A percentile compares a stretch with the other conserved stretches of the same genome.
phyloP scores from a whole-genome alignment of 2,329 filamentous ascomycete species.

The Colletotrichum sp. region DNA sequence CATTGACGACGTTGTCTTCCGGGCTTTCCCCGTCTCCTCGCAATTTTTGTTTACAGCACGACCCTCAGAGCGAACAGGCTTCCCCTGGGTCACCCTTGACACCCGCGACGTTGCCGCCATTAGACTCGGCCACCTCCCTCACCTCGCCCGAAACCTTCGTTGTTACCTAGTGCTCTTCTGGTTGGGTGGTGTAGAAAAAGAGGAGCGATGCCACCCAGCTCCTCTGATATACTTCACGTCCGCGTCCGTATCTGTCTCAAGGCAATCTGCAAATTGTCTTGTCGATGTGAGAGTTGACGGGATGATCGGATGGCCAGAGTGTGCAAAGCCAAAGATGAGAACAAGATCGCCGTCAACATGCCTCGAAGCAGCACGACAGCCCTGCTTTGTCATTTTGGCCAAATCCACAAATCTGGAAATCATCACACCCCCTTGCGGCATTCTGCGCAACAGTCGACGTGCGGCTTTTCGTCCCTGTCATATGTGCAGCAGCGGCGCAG shows the following conservation, averaged over 20 bases:
- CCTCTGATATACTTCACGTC: neutral
- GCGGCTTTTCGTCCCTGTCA: neutral
- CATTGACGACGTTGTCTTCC: neutral
- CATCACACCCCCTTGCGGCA: neutral
- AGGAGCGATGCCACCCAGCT: neutral
- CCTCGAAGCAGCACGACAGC: neutral
- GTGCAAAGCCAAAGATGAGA: neutral
- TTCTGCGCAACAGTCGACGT: neutral
- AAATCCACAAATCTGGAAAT: neutral
- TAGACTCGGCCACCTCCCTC: neutral
- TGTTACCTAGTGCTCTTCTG: neutral
- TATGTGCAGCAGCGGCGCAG: constrained; percentile 1
- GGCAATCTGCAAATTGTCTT: neutral
- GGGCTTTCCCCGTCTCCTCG: neutral
- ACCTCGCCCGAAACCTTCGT: neutral
- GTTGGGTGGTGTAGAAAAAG: neutral
- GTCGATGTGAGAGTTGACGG: neutral
- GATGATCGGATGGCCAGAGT: neutral
- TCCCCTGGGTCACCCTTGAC: neutral
- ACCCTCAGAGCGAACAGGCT: neutral
- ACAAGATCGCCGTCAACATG: neutral
- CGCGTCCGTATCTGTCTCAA: neutral
- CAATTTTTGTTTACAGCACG: neutral
- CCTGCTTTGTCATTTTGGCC: neutral
- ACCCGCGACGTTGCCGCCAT: neutral